Evolutionary conservation across 192 early-diverging fungal species (phyloP).

Genomic region (Entophlyctis luteolus): DNA sequence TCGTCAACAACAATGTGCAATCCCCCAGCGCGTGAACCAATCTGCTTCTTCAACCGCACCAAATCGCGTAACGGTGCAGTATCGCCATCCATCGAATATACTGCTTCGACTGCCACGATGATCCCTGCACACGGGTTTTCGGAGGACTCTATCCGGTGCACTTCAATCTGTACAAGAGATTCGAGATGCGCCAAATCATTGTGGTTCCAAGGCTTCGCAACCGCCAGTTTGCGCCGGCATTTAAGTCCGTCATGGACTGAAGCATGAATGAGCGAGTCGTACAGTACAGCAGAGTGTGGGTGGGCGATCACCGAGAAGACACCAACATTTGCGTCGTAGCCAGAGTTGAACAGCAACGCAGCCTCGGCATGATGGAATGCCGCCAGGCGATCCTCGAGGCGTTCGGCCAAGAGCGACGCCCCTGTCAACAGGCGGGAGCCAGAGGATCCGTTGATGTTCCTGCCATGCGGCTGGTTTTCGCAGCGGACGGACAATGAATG

Average conservation of each 20-base stretch:
- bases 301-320: conserved; percentile 67
- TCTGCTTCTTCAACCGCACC: conserved; percentile 37
- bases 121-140: conserved; percentile 21
- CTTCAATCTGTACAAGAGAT: conserved; percentile 4
- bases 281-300: conserved; percentile 59
- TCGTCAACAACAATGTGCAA: conserved; percentile 75
- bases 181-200: conserved; percentile 60
- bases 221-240: conserved; percentile 35
- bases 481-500: too few species aligned
- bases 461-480: too few species aligned
- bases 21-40: conserved; percentile 39
- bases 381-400: conserved; percentile 62
- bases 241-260: conserved; percentile 79
- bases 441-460: conserved; percentile 53
- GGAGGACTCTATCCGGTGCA: conserved; percentile 2
- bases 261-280: conserved; percentile 75
- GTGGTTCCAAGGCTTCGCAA: conserved; percentile 54
- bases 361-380: conserved; percentile 58
- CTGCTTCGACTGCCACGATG: conserved; percentile 70
- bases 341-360: conserved; percentile 78
- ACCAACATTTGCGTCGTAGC: conserved; percentile 77
- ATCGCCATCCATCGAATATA: conserved; percentile 86
- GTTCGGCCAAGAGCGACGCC: conserved; percentile 59
- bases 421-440: conserved; percentile 74
- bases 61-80: conserved; percentile 65